phyloP scores from a whole-genome alignment of 2,329 filamentous ascomycete genomes.

The Fusarium chlamydosporum region DNA sequence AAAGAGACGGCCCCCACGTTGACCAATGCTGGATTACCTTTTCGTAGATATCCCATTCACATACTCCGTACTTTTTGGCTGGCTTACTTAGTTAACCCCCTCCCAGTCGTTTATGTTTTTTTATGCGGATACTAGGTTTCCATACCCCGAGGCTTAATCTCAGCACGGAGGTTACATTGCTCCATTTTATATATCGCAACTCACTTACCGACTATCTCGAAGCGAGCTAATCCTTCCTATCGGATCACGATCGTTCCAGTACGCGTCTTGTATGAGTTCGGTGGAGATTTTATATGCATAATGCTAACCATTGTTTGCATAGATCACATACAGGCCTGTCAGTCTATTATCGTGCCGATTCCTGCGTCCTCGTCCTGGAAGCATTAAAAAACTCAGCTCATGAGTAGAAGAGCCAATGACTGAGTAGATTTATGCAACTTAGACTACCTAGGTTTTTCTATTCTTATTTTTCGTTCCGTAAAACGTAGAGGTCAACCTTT shows the following conservation, averaged over 20 bases:
- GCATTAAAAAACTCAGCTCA: no score
- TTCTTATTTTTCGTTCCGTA: background rate
- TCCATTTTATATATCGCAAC: slow-evolving; percentile 27
- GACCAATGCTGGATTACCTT: no score
- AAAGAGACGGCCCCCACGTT: no score
- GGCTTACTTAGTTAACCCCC: no score
- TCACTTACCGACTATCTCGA: slow-evolving; percentile 24
- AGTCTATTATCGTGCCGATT: background rate
- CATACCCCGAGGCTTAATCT: slow-evolving; percentile 4
- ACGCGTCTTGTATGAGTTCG: background rate
- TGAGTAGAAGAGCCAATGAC: background rate
- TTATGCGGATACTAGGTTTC: background rate
- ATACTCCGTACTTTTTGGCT: no score
- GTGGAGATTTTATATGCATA: slow-evolving; percentile 13
- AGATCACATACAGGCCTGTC: background rate
- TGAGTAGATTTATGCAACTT: background rate
- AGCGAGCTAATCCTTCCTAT: slow-evolving; percentile 12
- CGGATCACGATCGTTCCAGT: background rate
- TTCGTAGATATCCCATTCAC: background rate
- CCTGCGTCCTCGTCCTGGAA: background rate
- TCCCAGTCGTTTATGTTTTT: background rate
- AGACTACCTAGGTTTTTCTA: background rate
- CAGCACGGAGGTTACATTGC: slow-evolving; percentile 16
- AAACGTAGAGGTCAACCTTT: background rate
- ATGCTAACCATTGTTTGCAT: slow-evolving; percentile 20